Evolutionary conservation across 768 basidiomycete species (phyloP).

Genomic region (Hemileccinum rubropunctum): DNA sequence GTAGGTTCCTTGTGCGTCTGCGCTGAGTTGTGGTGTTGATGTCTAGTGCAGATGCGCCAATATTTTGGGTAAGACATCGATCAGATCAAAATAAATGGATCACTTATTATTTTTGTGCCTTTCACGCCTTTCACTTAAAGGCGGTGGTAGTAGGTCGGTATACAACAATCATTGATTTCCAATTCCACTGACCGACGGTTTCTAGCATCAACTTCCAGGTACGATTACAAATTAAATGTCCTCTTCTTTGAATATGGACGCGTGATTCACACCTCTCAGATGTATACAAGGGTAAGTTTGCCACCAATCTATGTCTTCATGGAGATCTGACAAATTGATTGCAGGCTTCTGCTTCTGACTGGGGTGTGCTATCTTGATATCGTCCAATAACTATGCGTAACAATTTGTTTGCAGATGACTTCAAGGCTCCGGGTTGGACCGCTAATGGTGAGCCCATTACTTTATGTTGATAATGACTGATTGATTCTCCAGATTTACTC

Average conservation of each 20-base stretch:
- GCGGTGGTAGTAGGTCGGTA: conserved; percentile 53
- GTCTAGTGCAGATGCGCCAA: conserved; percentile 53
- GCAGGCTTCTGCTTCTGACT: conserved; percentile 66
- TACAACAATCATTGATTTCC: neutral
- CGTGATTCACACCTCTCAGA: conserved; percentile 27
- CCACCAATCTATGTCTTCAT: neutral
- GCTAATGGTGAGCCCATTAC: conserved; percentile 45
- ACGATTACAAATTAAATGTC: neutral
- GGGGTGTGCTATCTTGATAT: conserved; percentile 44
- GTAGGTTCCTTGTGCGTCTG: conserved; percentile 35
- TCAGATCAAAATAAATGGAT: neutral
- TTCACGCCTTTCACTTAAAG: conserved; percentile 21
- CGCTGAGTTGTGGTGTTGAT: neutral
- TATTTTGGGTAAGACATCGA: conserved; percentile 43
- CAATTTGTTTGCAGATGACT: conserved; percentile 48
- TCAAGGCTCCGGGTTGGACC: conserved; percentile 69
- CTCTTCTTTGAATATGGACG: neutral
- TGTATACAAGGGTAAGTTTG: conserved; percentile 58
- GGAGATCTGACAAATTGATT: neutral
- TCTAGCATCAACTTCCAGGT: conserved; percentile 67
- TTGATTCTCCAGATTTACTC: conserved; percentile 47
- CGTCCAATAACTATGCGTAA: neutral
- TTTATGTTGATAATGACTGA: neutral
- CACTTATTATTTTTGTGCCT: neutral
- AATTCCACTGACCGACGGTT: conserved; percentile 1